Evolutionary conservation across 2,329 filamentous ascomycete genomes (phyloP), one percentile per base, ranked within the genome.

Genomic region (Fusarium succisae): DNA sequence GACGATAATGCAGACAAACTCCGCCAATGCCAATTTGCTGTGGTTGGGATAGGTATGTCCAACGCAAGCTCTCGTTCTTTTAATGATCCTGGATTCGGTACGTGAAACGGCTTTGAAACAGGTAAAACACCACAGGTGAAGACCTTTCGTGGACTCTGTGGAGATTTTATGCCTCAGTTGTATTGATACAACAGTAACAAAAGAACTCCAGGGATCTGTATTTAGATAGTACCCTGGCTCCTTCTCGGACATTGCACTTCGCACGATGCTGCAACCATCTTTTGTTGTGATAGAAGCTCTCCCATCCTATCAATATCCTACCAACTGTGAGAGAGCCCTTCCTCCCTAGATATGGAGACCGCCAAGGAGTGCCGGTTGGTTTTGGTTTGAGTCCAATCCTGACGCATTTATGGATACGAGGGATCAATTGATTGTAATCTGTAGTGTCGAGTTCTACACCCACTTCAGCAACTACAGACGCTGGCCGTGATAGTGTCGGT

Each of bases 401-500:
- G 41, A 48, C 55, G 44, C 28, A 20, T n/a, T 15, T 20, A 35
- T 45, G 51, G 39, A 65, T 39, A 43, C 58, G 43, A 55, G 54
- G 39, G 45, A 28, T 43, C 38, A 53, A 53, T 57, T 35, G 60
- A 44, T 37, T 64, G 32, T 48, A 45, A 35, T 51, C 32, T 68
- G 32, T 51, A 45, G 43, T 51, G 48, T 43, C 53, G 48, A 39
- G n/a, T 56, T 41, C 54, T 62, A 57, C 41, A 28, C 44, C 57
- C 63, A 51, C 45, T 39, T 57, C 50, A 62, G 44, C 22, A 44
- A 43, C 45, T 28, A 44, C 35, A 65, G 68, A 26, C 55, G 44
- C 54, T 64, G 45, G 53, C 47, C 20, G 64, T 57, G 62, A 76
- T 72, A 68, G 69, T 64, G 71, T 67, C 47, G 51, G 51, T 76